Evolutionary conservation across 176 grass and related monocot genomes (phyloP).

Genomic region (Eragrostis curvula): DNA sequence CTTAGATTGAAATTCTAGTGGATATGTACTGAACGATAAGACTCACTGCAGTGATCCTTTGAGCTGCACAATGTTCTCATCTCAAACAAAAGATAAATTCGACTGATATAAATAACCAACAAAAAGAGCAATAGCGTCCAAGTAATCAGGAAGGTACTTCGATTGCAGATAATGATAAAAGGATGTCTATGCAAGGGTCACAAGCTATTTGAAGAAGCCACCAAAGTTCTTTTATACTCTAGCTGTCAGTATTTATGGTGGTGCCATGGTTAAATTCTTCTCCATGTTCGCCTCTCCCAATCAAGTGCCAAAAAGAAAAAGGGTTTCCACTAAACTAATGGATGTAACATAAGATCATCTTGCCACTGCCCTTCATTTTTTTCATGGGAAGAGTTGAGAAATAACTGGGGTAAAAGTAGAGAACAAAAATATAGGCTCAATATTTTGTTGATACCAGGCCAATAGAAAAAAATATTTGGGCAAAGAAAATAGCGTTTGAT

Average conservation of each 20-base stretch:
- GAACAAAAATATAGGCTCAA: neutral
- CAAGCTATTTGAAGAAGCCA: neutral
- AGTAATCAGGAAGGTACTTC: neutral
- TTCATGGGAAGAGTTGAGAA: neutral
- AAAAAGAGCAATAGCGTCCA: neutral
- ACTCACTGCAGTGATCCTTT: neutral
- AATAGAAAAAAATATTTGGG: neutral
- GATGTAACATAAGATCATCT: neutral
- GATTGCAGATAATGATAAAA: neutral
- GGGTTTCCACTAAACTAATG: neutral
- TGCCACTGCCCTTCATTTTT: neutral
- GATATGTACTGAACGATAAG: neutral
- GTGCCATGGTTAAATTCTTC: neutral
- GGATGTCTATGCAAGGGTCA: neutral
- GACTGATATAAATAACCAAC: too few relatives aligned
- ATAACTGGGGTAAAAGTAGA: neutral
- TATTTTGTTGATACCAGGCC: too few relatives aligned
- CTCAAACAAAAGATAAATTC: neutral
- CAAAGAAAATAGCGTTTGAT: neutral
- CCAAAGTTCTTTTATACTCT: neutral
- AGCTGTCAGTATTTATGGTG: neutral
- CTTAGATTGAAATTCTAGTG: neutral
- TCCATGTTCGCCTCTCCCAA: neutral
- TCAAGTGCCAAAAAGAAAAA: too few relatives aligned
- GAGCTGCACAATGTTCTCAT: too few relatives aligned